These are phyloP conservation scores for Cyclotella cryptica DNA, from an alignment of 108 stramenopile genomes.

Conservation along the genomic window DNA sequence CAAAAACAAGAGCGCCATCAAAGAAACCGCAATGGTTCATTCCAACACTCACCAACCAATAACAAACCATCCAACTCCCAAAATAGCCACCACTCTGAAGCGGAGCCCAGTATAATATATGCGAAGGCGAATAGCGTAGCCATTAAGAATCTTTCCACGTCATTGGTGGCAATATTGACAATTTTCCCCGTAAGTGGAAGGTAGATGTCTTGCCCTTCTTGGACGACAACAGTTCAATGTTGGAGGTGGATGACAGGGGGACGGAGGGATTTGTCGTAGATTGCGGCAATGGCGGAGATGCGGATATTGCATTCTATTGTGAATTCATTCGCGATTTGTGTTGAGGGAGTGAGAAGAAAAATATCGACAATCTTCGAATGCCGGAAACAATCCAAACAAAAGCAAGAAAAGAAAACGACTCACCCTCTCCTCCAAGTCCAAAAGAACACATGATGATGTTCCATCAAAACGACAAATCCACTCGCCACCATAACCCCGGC, in stretches of 20 bases:
- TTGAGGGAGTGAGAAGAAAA: too few relatives aligned
- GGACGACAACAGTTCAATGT: conserved; percentile 20
- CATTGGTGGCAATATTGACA: conserved; percentile 91
- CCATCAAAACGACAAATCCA: conserved; percentile 66
- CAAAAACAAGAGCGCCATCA: too few relatives aligned
- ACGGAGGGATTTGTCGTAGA: conserved; percentile 75
- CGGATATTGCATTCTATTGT: conserved; percentile 74
- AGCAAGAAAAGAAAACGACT: too few relatives aligned
- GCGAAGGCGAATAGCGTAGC: conserved; percentile 72
- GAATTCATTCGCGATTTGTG: too few relatives aligned
- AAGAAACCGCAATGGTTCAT: too few relatives aligned
- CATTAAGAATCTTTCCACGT: conserved; percentile 90
- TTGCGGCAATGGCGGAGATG: conserved; percentile 73
- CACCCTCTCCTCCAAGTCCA: conserved; percentile 53
- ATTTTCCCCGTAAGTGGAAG: conserved; percentile 76
- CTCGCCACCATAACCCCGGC: conserved; percentile 65
- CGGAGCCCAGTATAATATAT: conserved; percentile 88
- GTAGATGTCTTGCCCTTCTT: conserved; percentile 1
- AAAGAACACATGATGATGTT: conserved; percentile 63
- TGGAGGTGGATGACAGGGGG: conserved; percentile 48
- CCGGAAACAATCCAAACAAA: too few relatives aligned
- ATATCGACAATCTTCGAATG: too few relatives aligned
- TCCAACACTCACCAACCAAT: conserved; percentile 61
- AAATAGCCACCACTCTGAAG: conserved; percentile 81
- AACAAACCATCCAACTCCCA: conserved; percentile 67